Evolutionary conservation across 441 rosid species (phyloP), one percentile per base, ranked within the genome.

Genomic region (Erodium texanum): DNA sequence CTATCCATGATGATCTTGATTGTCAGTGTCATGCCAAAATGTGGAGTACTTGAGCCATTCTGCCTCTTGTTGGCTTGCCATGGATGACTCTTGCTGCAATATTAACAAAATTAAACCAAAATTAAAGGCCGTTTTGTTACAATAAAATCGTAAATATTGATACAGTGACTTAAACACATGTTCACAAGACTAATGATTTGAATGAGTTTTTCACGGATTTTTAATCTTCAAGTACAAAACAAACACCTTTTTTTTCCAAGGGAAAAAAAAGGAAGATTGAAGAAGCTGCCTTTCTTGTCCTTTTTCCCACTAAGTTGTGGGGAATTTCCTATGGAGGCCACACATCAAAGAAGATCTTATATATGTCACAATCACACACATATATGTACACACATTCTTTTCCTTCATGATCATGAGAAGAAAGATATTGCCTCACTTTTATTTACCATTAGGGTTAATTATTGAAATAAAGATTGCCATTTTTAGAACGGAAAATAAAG

Each of bases 21-120:
- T 88, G 85, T 90, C 94, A 81, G 98, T 89, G 74, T 88, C 91
- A 41, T 87, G 87, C 99, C 97, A 94, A 85, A 86, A 94, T 10
- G 86, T 70, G 41, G 96, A 86, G 77, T 85, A 94, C 86, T 88
- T 87, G 82, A 87, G 67, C 98, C 99, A 91, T 24, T 94, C 97
- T 63, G 91, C 80, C 74, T 85, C 97, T 79, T 84, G 89, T 70
- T 80, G 86, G 79, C 80, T 88, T 73, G 87, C 72, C 54, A 89
- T 81, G 45, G 89, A 86, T 72, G 87, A 79, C 70, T 84, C 96
- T 96, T 93, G 89, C 54, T 34, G 38, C 38, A 34, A 34, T 34
- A 34, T 34, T 1, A 27, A 34, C 50, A 43, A 3, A 14, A 10
- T 43, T 43, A 43, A 43, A 43, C 5, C 50, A 43, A 12, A 43